phyloP scores from a whole-genome alignment of 305 asterid species.

The Plantago coronopus region DNA sequence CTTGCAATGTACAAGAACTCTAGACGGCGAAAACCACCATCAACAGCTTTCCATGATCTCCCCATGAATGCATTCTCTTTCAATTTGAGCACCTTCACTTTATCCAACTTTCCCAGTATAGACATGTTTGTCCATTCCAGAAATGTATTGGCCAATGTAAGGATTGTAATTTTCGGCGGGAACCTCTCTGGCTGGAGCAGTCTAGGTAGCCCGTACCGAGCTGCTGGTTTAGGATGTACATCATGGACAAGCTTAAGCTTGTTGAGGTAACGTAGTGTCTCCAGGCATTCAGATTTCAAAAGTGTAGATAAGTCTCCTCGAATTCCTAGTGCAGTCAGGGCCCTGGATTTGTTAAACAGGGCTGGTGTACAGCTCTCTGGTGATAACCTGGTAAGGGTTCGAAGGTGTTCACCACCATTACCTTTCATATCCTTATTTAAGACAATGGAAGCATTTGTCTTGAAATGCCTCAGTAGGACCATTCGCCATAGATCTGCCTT shows the following conservation, averaged over 20 bases:
- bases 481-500: neutral
- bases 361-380: neutral
- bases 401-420: neutral
- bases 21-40: neutral
- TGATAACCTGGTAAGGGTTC: neutral
- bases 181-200: too few species aligned
- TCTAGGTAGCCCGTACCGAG: too few species aligned
- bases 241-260: too few species aligned
- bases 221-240: too few species aligned
- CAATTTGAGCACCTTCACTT: neutral
- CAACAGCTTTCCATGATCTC: neutral
- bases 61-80: neutral
- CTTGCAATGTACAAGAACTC: neutral
- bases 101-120: too few species aligned
- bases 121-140: too few species aligned
- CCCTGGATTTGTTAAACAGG: neutral
- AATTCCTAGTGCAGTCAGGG: neutral
- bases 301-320: too few species aligned
- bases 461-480: conserved; percentile 3
- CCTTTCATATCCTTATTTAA: neutral
- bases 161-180: too few species aligned
- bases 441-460: neutral
- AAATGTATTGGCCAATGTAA: too few species aligned
- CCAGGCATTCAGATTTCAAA: too few species aligned
- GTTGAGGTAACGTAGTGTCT: too few species aligned